These are phyloP conservation scores for Apiospora phragmitis DNA, from an alignment of 2,329 filamentous ascomycete genomes.

Conservation along the genomic window DNA sequence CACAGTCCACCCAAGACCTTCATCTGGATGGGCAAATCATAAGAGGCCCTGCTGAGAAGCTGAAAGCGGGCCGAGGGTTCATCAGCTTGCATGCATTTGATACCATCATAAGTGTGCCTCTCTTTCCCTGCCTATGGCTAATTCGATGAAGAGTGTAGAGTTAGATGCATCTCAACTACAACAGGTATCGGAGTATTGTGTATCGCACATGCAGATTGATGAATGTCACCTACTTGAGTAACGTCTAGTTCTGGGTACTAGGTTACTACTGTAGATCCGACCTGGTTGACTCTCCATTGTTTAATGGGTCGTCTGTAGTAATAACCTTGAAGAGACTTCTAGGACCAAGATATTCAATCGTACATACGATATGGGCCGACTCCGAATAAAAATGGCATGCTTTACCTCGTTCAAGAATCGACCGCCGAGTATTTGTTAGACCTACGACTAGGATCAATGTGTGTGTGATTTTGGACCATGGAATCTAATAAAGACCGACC, in stretches of 20 bases:
- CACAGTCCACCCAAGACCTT: constrained; percentile 14
- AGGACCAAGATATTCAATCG: background rate
- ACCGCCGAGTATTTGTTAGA: background rate
- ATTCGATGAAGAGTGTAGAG: background rate
- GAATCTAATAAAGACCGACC: background rate
- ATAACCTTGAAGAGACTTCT: background rate
- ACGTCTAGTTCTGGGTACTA: background rate
- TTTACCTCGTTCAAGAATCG: background rate
- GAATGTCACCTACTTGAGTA: background rate
- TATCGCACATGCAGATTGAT: background rate
- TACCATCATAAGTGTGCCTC: background rate
- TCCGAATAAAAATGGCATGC: background rate
- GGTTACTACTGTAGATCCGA: background rate
- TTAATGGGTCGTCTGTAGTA: background rate
- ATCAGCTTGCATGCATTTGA: background rate
- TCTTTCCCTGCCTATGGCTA: background rate
- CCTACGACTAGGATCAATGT: background rate
- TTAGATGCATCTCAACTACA: background rate
- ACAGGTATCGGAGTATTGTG: background rate
- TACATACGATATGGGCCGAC: background rate
- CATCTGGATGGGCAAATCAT: background rate
- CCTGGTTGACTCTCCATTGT: background rate
- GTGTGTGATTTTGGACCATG: background rate
- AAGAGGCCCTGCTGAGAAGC: background rate
- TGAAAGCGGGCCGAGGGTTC: background rate